A percentile compares a stretch with the other conserved stretches of the same genome.
phyloP scores from a whole-genome alignment of 129 eudicot genomes.

The Saposhnikovia divaricata region DNA sequence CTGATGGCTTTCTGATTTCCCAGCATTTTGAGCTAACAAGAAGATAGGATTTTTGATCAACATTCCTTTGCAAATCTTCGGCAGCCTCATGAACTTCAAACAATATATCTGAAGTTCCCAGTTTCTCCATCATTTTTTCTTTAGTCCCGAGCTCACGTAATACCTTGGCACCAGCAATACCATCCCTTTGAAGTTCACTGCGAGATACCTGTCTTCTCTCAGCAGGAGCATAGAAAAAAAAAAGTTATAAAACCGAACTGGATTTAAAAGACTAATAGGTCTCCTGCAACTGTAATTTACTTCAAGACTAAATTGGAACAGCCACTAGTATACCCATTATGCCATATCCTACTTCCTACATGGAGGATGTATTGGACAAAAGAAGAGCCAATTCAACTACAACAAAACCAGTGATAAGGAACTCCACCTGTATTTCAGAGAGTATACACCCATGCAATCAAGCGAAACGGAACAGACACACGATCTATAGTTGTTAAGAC shows the following conservation, averaged over 20 bases:
- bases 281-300: not conserved
- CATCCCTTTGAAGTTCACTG: conserved; percentile 57
- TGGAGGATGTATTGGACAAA: not conserved
- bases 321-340: no score
- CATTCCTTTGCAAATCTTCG: conserved; percentile 58
- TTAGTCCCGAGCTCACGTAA: conserved; percentile 62
- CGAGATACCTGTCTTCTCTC: conserved; percentile 65
- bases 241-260: not conserved
- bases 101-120: conserved; percentile 41
- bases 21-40: conserved; percentile 64
- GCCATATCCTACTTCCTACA: not conserved
- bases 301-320: not conserved
- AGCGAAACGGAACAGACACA: not conserved
- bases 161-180: conserved; percentile 65
- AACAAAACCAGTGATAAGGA: not conserved
- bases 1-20: conserved; percentile 44
- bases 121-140: conserved; percentile 62
- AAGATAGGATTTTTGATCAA: conserved; percentile 64
- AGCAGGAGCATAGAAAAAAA: conserved; percentile 66
- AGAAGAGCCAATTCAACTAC: not conserved
- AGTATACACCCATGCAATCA: conserved; percentile 65
- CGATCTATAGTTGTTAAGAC: not conserved
- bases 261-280: not conserved
- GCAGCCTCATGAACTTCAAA: conserved; percentile 66
- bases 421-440: conserved; percentile 64